A percentile compares a stretch with the other conserved stretches of the same genome.
These are phyloP conservation scores for Dispira parvispora DNA, from an alignment of 192 early-diverging fungal genomes.

Conservation along the genomic window DNA sequence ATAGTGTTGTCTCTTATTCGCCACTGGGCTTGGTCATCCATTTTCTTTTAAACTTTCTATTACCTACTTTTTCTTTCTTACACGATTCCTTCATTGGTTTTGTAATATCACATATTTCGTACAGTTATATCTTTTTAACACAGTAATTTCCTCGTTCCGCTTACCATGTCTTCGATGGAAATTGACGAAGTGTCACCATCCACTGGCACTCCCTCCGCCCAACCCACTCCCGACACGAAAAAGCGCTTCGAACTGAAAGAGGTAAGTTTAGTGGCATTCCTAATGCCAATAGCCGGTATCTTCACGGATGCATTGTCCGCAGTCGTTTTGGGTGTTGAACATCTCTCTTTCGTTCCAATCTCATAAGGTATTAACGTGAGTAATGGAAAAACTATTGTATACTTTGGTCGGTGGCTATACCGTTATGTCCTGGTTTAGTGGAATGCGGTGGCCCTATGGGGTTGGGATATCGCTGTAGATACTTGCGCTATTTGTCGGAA, in stretches of 20 bases:
- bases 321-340: neutral
- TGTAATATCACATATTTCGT: no score
- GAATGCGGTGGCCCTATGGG: conserved; percentile 98
- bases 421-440: conserved; percentile 38
- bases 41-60: no score
- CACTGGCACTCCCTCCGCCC: neutral
- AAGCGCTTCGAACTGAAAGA: conserved; percentile 94
- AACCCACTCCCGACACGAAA: conserved; percentile 17
- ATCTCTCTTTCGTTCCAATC: neutral
- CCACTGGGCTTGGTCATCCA: no score
- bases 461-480: conserved; percentile 97
- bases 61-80: no score
- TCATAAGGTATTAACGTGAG: neutral
- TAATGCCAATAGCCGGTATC: no score
- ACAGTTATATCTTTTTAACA: no score
- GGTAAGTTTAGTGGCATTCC: conserved; percentile 23
- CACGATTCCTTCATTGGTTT: no score
- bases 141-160: no score
- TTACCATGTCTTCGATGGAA: conserved; percentile 1
- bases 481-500: conserved; percentile 99
- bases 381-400: no score
- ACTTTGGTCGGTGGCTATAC: neutral
- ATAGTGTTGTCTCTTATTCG: no score
- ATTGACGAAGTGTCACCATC: neutral
- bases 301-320: neutral